Base-by-base conservation (phyloP, 345 rosid genomes). In the Salix caprea region DNA sequence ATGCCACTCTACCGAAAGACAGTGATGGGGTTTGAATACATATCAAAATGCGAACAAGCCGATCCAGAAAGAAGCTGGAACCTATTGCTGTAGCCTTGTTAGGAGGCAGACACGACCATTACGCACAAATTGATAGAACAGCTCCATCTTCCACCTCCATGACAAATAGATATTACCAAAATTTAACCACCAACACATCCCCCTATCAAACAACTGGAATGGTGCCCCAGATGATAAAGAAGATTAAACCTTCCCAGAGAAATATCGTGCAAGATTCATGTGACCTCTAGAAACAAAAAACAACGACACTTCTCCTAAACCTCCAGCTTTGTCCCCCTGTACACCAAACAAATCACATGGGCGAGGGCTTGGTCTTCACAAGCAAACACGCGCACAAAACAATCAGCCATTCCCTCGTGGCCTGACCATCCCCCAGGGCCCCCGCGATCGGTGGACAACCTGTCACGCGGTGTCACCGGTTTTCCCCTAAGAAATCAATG, bases 391-490 rank as follows among this genome's bases (percentile, higher is more conserved):
- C 42, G 0, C 56, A 68, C 28, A 23, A 71, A 24, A 46, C 61
- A 48, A 73, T 42, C 52, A 80, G 6, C 5, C 34, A 69, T 40
- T 56, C 37, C 54, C 42, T 40, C 72, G 6, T 28, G 58, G 37
- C 3, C 23, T 30, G 48, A 70, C 70, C 66, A 16, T 7, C 68
- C 69, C 48, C 71, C 78, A 46, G 30, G 44, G 67, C 15, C 62
- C 79, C 77, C 80, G 42, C 46, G 50, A 76, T 64, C 74, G 58
- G 76, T 72, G 75, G 76, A 58, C 78, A 32, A 72, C 84, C 58
- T 30, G 44, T 78, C 76, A 69, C 73, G 54, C 72, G 75, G 76
- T 44, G 48, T 74, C 81, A 75, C 78, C 68, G 78, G 28, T 79
- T 39, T 80, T 65, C 23, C 34, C 52, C 26, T 26, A 40, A 71